Conservation (phyloP, 1,284 basidiomycete species). For the Boletellus deceptivus region DNA sequence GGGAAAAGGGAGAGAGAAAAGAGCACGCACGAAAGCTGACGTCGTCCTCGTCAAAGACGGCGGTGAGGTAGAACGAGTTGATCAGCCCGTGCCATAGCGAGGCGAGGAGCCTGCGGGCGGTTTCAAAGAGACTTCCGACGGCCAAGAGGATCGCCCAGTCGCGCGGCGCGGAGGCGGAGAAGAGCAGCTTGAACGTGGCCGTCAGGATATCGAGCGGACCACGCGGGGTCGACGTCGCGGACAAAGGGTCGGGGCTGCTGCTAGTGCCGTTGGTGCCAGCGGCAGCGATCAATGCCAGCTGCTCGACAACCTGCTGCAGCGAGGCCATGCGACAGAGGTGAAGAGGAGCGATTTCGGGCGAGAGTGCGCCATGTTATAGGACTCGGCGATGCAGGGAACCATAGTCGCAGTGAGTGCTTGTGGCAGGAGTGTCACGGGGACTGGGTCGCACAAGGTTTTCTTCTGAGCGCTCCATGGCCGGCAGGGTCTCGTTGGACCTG, state of each 20-base stretch:
- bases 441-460: neutral
- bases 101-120: constrained; percentile 45
- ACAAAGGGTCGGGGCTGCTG: neutral
- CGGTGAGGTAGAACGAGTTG: constrained; percentile 61
- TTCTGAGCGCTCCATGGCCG: constrained; percentile 12
- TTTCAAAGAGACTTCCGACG: constrained; percentile 61
- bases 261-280: constrained; percentile 12
- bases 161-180: constrained; percentile 52
- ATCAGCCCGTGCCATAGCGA: constrained; percentile 44
- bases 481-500: constrained; percentile 51
- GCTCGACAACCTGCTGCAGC: constrained; percentile 32
- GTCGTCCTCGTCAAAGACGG: constrained; percentile 59
- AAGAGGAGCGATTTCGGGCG: neutral
- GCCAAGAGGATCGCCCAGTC: constrained; percentile 65
- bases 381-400: no score
- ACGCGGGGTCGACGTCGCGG: neutral
- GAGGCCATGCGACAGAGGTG: constrained; percentile 19
- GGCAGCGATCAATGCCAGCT: constrained; percentile 25
- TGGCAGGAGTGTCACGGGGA: no score
- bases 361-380: neutral
- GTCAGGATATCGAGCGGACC: constrained; percentile 24
- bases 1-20: neutral
- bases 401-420: no score
- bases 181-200: constrained; percentile 39
- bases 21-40: constrained; percentile 49